A percentile compares a stretch with the other conserved stretches of the same genome.
Conservation (phyloP, 2,329 filamentous ascomycete genomes). For the Fusarium pseudocircinatum region DNA sequence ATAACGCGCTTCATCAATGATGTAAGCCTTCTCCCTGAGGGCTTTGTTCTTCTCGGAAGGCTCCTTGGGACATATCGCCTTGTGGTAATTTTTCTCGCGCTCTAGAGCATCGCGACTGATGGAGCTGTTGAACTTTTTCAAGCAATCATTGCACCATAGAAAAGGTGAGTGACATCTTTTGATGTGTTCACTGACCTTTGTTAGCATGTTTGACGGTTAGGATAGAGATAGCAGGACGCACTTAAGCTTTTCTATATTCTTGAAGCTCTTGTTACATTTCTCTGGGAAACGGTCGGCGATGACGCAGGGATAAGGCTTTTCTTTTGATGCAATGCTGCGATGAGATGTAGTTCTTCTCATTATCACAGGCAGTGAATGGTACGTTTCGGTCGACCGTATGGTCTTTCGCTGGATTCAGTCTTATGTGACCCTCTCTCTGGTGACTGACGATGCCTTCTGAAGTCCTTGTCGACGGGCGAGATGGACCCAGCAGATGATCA, state of each 20-base stretch:
- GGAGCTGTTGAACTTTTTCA: slow-evolving; percentile 15
- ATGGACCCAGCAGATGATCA: background rate
- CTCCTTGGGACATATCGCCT: accelerated
- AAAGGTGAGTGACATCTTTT: background rate
- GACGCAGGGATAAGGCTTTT: background rate
- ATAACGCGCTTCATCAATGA: background rate
- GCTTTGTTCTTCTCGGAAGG: background rate
- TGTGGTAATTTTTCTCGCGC: accelerated
- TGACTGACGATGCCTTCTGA: background rate
- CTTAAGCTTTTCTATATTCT: slow-evolving; percentile 10
- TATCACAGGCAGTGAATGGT: background rate
- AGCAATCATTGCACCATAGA: background rate
- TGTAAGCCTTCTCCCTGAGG: accelerated
- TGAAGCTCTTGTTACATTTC: background rate
- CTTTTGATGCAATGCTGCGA: too few relatives aligned
- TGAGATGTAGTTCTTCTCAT: background rate
- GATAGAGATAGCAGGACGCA: accelerated
- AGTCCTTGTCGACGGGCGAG: background rate
- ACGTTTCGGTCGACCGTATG: background rate
- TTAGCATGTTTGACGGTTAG: background rate
- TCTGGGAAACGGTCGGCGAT: background rate
- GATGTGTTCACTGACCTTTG: background rate
- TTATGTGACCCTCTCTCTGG: background rate
- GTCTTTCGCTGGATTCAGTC: background rate
- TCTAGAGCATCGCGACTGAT: accelerated